Evolutionary conservation across 176 grass and related monocot species (phyloP).

Genomic region (Aegilops sharonensis): DNA sequence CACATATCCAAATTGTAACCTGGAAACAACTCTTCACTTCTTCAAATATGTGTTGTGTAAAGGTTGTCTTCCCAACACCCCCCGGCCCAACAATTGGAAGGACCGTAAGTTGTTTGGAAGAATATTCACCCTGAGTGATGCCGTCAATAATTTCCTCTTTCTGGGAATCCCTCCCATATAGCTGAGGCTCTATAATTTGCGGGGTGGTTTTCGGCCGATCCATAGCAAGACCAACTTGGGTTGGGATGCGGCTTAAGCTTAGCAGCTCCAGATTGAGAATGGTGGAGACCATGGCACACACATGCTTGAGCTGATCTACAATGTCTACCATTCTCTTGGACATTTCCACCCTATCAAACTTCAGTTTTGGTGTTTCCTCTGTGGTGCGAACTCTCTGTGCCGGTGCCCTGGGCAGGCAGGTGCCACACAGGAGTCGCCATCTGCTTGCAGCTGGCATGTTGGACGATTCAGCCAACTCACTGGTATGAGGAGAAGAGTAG

Average conservation of each 20-base stretch:
- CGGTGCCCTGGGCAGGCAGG: background rate
- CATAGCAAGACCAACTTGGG: fast-evolving
- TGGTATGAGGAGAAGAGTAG: background rate
- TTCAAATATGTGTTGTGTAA: background rate
- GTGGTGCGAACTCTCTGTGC: background rate
- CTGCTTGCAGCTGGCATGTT: too few relatives aligned
- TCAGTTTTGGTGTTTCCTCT: background rate
- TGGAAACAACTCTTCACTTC: background rate
- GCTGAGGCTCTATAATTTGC: background rate
- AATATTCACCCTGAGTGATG: too few relatives aligned
- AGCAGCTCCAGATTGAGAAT: background rate
- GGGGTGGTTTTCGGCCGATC: background rate
- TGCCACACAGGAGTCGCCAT: background rate
- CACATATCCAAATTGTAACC: background rate
- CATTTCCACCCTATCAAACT: background rate
- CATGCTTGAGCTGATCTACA: background rate
- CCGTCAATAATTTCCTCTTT: too few relatives aligned
- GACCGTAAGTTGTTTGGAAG: background rate
- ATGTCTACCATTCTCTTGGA: background rate
- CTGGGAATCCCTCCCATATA: slow-evolving; percentile 24
- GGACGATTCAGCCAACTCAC: background rate
- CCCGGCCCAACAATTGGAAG: slow-evolving; percentile 5
- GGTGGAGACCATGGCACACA: background rate
- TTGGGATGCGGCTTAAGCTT: background rate
- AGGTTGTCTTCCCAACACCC: background rate